These are phyloP conservation scores for Globisporangium lucens DNA, from an alignment of 352 stramenopile species.

Conservation along the genomic window DNA sequence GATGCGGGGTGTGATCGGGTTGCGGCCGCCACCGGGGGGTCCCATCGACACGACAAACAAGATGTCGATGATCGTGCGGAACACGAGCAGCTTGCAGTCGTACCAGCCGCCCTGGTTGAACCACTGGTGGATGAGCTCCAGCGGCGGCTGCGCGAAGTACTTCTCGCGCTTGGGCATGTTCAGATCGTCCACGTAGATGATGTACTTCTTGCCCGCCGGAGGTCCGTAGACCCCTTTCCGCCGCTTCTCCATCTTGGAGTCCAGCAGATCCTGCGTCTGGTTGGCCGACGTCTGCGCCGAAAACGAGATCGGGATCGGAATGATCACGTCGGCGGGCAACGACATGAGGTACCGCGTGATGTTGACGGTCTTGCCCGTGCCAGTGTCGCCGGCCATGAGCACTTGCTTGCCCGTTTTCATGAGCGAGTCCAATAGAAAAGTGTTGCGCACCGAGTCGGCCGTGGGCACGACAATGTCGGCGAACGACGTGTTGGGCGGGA, in stretches of 20 bases:
- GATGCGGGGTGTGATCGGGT: conserved; percentile 89
- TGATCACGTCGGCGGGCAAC: conserved; percentile 80
- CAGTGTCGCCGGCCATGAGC: conserved; percentile 93
- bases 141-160: conserved; percentile 92
- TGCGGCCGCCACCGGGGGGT: conserved; percentile 89
- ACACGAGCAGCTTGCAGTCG: conserved; percentile 90
- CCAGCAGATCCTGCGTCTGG: conserved; percentile 91
- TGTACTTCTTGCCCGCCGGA: conserved; percentile 89
- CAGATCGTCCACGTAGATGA: conserved; percentile 95
- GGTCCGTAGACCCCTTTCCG: conserved; percentile 92
- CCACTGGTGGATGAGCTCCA: conserved; percentile 95
- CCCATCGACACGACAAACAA: conserved; percentile 91
- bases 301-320: conserved; percentile 91
- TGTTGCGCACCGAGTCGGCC: conserved; percentile 92
- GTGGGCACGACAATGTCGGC: conserved; percentile 94
- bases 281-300: conserved; percentile 91
- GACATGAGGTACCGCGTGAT: conserved; percentile 89
- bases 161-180: conserved; percentile 96
- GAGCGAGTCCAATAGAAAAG: conserved; percentile 87
- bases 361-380: conserved; percentile 95
- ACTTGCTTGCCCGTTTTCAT: conserved; percentile 87
- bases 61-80: conserved; percentile 87
- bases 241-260: conserved; percentile 92
- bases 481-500: conserved; percentile 70
- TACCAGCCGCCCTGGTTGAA: conserved; percentile 95